Evolutionary conservation across 1,139 yeast genomes (phyloP).

Genomic region (Yarrowia galli): DNA sequence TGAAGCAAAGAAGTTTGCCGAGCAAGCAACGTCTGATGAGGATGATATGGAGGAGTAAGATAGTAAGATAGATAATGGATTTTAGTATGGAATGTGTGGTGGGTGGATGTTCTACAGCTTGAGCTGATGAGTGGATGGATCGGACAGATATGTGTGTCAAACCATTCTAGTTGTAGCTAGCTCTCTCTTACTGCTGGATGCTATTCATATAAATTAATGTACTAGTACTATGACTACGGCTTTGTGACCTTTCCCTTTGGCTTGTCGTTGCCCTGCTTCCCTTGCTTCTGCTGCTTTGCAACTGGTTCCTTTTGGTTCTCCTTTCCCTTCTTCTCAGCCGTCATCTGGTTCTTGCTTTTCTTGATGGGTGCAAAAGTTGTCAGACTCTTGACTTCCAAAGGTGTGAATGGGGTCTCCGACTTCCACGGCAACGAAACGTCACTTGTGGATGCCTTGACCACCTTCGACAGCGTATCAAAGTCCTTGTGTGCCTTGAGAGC

Average conservation of each 20-base stretch:
- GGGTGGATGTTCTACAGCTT: too few relatives aligned
- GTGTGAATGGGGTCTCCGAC: slow-evolving; percentile 3
- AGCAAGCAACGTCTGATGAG: slow-evolving; percentile 77
- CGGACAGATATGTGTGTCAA: too few relatives aligned
- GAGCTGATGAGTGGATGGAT: too few relatives aligned
- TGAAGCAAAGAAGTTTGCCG: slow-evolving; percentile 84
- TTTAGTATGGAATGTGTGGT: neutral
- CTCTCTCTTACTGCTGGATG: too few relatives aligned
- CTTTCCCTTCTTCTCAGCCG: slow-evolving; percentile 1
- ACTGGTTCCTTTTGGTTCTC: neutral
- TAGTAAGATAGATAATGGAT: slow-evolving; percentile 9
- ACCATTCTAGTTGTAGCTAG: too few relatives aligned
- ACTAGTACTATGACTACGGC: neutral
- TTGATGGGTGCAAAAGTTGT: slow-evolving; percentile 31
- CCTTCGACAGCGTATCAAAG: slow-evolving; percentile 5
- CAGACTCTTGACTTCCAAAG: slow-evolving; percentile 29
- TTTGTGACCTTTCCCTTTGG: slow-evolving; percentile 14
- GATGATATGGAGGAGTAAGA: slow-evolving; percentile 56
- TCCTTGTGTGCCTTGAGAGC: slow-evolving; percentile 22
- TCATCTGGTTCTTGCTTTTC: slow-evolving; percentile 34
- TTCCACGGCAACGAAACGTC: slow-evolving; percentile 15
- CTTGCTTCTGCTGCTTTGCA: neutral
- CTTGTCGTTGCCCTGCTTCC: neutral
- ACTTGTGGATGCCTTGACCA: neutral
- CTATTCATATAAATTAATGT: slow-evolving; percentile 7